Evolutionary conservation across 768 basidiomycete genomes (phyloP), one percentile per base, ranked within the genome.

Genomic region (Neoboletus subvelutipes): DNA sequence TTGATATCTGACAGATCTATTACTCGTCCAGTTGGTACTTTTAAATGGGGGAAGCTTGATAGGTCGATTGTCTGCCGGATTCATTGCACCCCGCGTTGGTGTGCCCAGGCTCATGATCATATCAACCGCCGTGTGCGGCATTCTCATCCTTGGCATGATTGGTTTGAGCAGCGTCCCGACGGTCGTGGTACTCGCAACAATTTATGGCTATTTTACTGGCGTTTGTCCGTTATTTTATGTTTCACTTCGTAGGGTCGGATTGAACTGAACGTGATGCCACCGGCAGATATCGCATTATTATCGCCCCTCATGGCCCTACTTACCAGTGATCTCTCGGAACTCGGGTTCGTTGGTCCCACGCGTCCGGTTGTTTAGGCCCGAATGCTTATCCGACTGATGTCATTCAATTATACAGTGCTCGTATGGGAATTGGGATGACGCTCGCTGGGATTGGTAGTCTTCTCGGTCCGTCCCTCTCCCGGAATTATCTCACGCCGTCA

Each of bases 161-260:
- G 78, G 72, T 11, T 66, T 82, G 24, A 65, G 62, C 18, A 63
- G 65, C 55, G 63, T 70, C 8, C 61, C 69, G 4, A 71, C 76
- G 1, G 72, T 77, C 6, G 70, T 78, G 17, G 60, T 74, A 4
- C 73, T 81, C 52, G 75, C 75, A 5, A 62, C 74, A n/a, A 43
- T 78, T 1, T 83, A 74, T 59, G 83, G 82, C 7, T 80, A 80
- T 59, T 82, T 80, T 56, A 69, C 73, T 36, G 82, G 81, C 18
- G 60, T 72, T 10, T 74, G 77, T 78, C 15, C 54, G 73, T 70
- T 5, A n/a, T 34, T 3, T 8, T 28, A 3, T 28, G 28, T 28
- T 5, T 5, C 5, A 13, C 24, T 24, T 55, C 4, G 22, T 20
- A 37, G 18, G 4, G n/a, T 57, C 9, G 4, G 31, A 48, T 40